These are phyloP conservation scores for Solanum sparsipilum DNA, from an alignment of 257 asterid species.

Conservation along the genomic window DNA sequence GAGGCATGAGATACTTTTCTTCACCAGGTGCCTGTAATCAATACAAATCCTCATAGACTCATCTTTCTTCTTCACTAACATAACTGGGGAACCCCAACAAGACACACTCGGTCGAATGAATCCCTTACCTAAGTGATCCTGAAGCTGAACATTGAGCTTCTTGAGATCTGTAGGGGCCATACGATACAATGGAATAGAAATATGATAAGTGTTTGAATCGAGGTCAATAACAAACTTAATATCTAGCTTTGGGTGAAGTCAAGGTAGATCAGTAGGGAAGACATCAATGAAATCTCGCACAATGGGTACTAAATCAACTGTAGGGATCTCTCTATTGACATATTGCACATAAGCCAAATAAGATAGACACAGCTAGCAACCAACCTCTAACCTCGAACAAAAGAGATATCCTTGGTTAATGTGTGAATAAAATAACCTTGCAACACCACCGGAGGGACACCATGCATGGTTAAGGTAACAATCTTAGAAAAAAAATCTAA, in stretches of 20 bases:
- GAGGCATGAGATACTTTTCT: background rate
- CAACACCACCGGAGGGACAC: background rate
- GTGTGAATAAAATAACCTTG: background rate
- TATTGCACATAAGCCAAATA: background rate
- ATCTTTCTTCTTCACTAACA: background rate
- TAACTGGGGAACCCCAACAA: background rate
- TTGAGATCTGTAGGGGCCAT: background rate
- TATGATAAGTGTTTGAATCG: background rate
- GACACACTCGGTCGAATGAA: too few relatives aligned
- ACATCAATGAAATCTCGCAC: too few relatives aligned
- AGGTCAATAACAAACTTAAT: too few relatives aligned
- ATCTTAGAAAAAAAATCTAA: too few relatives aligned
- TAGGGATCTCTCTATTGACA: background rate
- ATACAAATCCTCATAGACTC: background rate
- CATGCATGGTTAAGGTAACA: background rate
- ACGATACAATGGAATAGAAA: too few relatives aligned
- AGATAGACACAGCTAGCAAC: background rate
- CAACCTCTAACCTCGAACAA: background rate
- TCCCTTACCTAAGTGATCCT: background rate
- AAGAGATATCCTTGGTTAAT: too few relatives aligned
- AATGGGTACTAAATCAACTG: background rate
- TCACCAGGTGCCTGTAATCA: background rate
- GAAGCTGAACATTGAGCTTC: too few relatives aligned
- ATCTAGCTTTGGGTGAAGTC: background rate
- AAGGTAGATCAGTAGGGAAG: background rate